These are phyloP conservation scores for Leccinum rimulosum DNA, from an alignment of 768 basidiomycete genomes.

Conservation along the genomic window DNA sequence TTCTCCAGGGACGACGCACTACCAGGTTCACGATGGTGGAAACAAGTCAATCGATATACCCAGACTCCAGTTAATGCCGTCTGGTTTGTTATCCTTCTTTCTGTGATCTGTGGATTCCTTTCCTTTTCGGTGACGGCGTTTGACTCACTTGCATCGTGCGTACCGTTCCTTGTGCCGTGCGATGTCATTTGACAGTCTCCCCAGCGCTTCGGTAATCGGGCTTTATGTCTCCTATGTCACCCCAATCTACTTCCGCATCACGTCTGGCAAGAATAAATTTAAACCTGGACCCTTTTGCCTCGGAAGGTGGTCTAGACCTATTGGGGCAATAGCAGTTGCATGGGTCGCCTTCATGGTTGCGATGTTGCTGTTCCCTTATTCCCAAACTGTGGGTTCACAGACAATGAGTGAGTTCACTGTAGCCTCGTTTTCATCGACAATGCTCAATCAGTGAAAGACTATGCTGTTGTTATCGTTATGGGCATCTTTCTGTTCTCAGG, in stretches of 20 bases:
- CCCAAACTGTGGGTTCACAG: slow-evolving; percentile 17
- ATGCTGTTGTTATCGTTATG: slow-evolving; percentile 30
- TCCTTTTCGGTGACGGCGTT: slow-evolving; percentile 35
- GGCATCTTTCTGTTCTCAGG: slow-evolving; percentile 32
- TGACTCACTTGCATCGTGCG: slow-evolving; percentile 35
- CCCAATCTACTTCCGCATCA: slow-evolving; percentile 37
- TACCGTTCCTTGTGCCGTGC: neutral
- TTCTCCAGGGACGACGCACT: slow-evolving; percentile 39
- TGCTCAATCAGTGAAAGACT: slow-evolving; percentile 10
- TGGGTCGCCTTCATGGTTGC: slow-evolving; percentile 36
- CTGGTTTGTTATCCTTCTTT: slow-evolving; percentile 36
- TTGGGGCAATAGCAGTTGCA: slow-evolving; percentile 29
- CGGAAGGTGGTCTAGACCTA: slow-evolving; percentile 27
- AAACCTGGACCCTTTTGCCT: slow-evolving; percentile 36
- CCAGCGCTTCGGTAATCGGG: slow-evolving; percentile 33
- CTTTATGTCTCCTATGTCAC: slow-evolving; percentile 39
- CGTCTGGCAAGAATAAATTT: slow-evolving; percentile 32
- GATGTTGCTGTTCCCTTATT: slow-evolving; percentile 34
- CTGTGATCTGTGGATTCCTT: slow-evolving; percentile 31
- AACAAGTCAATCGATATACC: slow-evolving; percentile 31
- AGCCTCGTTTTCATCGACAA: neutral
- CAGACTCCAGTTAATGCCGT: slow-evolving; percentile 40
- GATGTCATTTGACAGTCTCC: neutral
- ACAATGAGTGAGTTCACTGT: slow-evolving; percentile 34
- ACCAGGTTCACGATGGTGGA: slow-evolving; percentile 38